These are phyloP conservation scores for Gentiana straminea DNA, from an alignment of 257 asterid genomes.

Conservation along the genomic window DNA sequence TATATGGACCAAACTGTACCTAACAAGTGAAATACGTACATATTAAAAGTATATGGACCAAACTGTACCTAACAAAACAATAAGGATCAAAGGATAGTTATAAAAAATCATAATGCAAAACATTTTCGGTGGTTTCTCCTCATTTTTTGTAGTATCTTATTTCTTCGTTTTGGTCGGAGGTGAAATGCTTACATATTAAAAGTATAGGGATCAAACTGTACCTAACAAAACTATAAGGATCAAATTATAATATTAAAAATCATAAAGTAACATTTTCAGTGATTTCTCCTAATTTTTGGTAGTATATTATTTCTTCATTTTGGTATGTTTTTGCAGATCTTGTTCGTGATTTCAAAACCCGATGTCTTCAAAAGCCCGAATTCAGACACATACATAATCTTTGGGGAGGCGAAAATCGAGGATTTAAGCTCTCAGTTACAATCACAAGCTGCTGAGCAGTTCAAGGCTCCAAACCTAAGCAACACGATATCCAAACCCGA, in stretches of 20 bases:
- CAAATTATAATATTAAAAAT: no score
- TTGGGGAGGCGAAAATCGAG: conserved; percentile 58
- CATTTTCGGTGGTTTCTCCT: neutral
- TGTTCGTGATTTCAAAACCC: conserved; percentile 50
- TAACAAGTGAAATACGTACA: no score
- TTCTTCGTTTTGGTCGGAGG: no score
- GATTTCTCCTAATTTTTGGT: neutral
- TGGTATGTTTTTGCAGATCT: conserved; percentile 17
- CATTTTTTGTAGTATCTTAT: neutral
- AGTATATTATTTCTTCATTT: neutral
- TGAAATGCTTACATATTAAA: no score
- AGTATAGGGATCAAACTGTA: no score
- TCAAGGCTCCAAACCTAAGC: conserved; percentile 33
- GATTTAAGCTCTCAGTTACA: conserved; percentile 51
- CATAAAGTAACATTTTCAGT: no score
- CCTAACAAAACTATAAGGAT: no score
- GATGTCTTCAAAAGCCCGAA: conserved; percentile 63
- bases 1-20: no score
- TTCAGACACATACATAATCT: conserved; percentile 45
- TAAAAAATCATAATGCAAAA: neutral
- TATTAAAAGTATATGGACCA: no score
- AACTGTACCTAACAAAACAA: no score
- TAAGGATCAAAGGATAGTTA: no score
- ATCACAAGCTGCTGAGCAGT: conserved; percentile 50
- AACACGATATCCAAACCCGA: conserved; percentile 40